Evolutionary conservation across 768 basidiomycete genomes (phyloP).

Genomic region (Panaeolus cyanescens): DNA sequence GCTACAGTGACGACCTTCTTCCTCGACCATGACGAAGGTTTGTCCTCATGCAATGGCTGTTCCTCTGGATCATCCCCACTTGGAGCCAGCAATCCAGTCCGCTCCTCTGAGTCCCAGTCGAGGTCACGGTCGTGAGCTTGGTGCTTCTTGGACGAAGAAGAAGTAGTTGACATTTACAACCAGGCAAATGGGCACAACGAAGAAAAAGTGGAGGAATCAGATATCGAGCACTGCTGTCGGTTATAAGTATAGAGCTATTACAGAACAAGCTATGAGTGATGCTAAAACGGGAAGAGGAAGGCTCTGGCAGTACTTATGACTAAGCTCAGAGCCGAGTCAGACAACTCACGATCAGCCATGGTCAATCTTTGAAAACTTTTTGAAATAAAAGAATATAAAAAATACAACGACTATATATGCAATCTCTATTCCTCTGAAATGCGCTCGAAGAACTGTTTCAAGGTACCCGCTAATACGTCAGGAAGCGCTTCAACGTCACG

Average conservation of each 20-base stretch:
- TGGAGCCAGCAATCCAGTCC: slow-evolving; percentile 38
- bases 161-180: neutral
- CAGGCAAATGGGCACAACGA: neutral
- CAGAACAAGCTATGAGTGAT: neutral
- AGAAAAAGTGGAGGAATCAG: neutral
- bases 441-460: slow-evolving; percentile 91
- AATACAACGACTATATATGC: neutral
- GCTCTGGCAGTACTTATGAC: neutral
- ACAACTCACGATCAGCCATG: neutral
- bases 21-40: slow-evolving; percentile 33
- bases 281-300: neutral
- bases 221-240: neutral
- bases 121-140: neutral
- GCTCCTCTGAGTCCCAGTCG: slow-evolving; percentile 30
- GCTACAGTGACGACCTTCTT: slow-evolving; percentile 41
- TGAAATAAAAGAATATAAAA: no score
- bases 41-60: slow-evolving; percentile 18
- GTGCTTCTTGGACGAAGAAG: neutral
- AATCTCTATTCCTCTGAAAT: slow-evolving; percentile 71
- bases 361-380: no score
- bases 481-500: slow-evolving; percentile 90
- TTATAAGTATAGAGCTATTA: neutral
- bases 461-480: slow-evolving; percentile 82
- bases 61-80: slow-evolving; percentile 19
- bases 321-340: neutral